Evolutionary conservation across 805 yeast species (phyloP).

Genomic region (Zygotorulaspora sp.): DNA sequence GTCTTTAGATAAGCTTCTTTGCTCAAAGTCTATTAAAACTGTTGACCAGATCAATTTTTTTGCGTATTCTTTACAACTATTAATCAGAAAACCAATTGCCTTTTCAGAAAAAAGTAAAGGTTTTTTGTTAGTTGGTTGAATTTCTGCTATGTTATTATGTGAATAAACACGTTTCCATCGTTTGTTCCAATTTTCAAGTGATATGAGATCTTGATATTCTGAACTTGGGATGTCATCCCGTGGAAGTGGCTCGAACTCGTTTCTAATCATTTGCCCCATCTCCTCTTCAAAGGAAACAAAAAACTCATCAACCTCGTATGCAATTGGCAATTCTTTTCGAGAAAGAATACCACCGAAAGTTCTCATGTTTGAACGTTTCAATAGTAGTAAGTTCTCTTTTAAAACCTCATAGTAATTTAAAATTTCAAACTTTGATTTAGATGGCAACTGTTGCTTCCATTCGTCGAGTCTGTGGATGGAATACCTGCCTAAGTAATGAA

Average conservation of each 20-base stretch:
- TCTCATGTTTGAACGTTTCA: slow-evolving; percentile 16
- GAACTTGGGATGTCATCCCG: background rate
- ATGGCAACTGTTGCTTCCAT: slow-evolving; percentile 23
- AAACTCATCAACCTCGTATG: slow-evolving; percentile 33
- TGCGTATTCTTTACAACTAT: slow-evolving; percentile 17
- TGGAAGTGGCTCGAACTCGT: slow-evolving; percentile 8
- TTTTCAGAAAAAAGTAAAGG: slow-evolving; percentile 17
- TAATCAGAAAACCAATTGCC: slow-evolving; percentile 14
- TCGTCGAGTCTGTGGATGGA: slow-evolving; percentile 33
- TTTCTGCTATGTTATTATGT: slow-evolving; percentile 19
- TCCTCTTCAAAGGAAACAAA: slow-evolving; percentile 27
- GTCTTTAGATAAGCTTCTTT: slow-evolving; percentile 11
- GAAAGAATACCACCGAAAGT: slow-evolving; percentile 21
- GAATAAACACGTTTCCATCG: slow-evolving; percentile 30
- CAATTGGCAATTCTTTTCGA: slow-evolving; percentile 29
- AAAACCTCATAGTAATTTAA: slow-evolving; percentile 26
- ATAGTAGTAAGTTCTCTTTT: slow-evolving; percentile 14
- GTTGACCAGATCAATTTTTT: slow-evolving; percentile 19
- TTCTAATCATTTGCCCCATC: slow-evolving; percentile 17
- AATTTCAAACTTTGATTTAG: slow-evolving; percentile 30
- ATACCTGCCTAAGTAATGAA: slow-evolving; percentile 27
- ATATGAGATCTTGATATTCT: slow-evolving; percentile 8
- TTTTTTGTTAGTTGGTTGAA: slow-evolving; percentile 11
- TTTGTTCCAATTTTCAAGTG: slow-evolving; percentile 25
- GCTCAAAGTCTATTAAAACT: slow-evolving; percentile 20